phyloP scores from a whole-genome alignment of 2,329 filamentous ascomycete species.

The Monilinia aucupariae region DNA sequence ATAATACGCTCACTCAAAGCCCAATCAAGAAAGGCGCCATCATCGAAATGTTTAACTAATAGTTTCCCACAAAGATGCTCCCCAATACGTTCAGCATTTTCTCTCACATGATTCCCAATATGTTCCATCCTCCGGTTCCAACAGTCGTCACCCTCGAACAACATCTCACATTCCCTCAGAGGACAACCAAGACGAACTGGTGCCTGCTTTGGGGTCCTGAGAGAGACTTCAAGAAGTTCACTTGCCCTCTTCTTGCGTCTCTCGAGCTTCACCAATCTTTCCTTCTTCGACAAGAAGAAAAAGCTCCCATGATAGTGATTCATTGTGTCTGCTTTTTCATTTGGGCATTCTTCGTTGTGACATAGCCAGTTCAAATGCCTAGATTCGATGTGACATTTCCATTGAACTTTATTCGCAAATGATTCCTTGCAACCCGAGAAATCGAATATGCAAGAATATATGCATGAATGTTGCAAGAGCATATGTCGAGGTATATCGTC shows the following conservation, averaged over 20 bases:
- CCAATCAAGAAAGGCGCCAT: background rate
- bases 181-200: background rate
- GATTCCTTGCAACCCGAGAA: background rate
- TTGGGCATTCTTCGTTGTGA: background rate
- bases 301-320: background rate
- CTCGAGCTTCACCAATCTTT: background rate
- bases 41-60: background rate
- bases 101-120: background rate
- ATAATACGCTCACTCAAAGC: background rate
- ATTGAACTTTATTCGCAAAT: background rate
- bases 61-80: background rate
- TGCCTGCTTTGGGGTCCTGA: background rate
- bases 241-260: background rate
- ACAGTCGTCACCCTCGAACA: background rate
- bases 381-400: slow-evolving; percentile 4
- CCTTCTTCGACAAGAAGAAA: background rate
- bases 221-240: background rate
- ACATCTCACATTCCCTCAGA: background rate
- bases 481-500: background rate
- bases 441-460: background rate
- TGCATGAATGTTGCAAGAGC: background rate
- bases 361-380: background rate
- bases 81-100: background rate
- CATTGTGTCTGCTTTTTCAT: background rate
- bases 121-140: slow-evolving; percentile 1